Percentiles rank a stretch among this genome's conserved stretches.
phyloP scores from a whole-genome alignment of 768 basidiomycete genomes.

The Boletus pseudo-olivaceus region DNA sequence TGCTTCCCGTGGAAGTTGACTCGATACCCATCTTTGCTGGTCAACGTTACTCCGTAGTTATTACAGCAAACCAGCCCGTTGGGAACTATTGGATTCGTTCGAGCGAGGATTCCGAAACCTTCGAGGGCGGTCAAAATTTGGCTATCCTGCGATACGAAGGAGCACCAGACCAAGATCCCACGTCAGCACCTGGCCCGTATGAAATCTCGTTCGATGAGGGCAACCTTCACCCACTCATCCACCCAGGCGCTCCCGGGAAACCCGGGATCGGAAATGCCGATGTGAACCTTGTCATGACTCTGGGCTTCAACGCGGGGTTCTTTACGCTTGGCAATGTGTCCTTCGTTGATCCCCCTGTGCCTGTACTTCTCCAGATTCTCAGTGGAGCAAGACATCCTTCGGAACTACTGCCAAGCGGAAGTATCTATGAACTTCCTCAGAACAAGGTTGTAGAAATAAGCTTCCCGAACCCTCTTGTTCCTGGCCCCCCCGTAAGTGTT shows the following conservation, averaged over 20 bases:
- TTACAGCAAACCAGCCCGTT: slow-evolving; percentile 43
- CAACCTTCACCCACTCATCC: slow-evolving; percentile 35
- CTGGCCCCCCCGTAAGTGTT: slow-evolving; percentile 30
- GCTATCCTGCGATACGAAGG: slow-evolving; percentile 52
- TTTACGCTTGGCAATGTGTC: slow-evolving; percentile 29
- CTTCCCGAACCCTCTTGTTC: slow-evolving; percentile 34
- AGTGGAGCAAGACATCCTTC: slow-evolving; percentile 46
- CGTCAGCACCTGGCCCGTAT: slow-evolving; percentile 26
- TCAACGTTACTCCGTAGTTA: slow-evolving; percentile 45
- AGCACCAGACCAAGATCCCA: slow-evolving; percentile 44
- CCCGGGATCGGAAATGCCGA: slow-evolving; percentile 40
- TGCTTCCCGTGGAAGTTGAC: slow-evolving; percentile 41
- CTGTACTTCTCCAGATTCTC: slow-evolving; percentile 58
- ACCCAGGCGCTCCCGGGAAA: slow-evolving; percentile 37
- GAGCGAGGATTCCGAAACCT: slow-evolving; percentile 30
- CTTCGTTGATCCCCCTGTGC: slow-evolving; percentile 40
- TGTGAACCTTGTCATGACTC: slow-evolving; percentile 30
- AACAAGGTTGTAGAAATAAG: slow-evolving; percentile 46
- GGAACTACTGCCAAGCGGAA: slow-evolving; percentile 47
- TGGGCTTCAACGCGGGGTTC: background rate
- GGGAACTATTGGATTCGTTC: slow-evolving; percentile 57
- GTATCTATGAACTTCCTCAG: slow-evolving; percentile 42
- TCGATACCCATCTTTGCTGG: slow-evolving; percentile 31
- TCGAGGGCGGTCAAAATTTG: slow-evolving; percentile 39
- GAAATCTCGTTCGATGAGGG: slow-evolving; percentile 36